phyloP scores from a whole-genome alignment of 108 stramenopile species.

The Cafeteria roenbergensis region DNA sequence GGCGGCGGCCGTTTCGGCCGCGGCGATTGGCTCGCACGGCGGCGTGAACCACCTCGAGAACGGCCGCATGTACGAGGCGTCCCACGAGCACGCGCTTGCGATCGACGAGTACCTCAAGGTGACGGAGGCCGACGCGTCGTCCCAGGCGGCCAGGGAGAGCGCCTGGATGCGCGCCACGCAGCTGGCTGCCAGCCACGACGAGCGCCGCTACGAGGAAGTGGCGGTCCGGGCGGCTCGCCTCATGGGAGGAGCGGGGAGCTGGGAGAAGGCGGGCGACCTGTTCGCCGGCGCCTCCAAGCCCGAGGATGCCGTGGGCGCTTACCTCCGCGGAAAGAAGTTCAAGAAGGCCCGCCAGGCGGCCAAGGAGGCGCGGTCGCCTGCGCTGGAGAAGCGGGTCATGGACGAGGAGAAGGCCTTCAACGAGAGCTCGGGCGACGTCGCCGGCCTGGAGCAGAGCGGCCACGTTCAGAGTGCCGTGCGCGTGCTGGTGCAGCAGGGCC shows the following conservation, averaged over 20 bases:
- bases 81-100: slow-evolving; percentile 27
- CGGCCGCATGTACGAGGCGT: slow-evolving; percentile 33
- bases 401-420: no score
- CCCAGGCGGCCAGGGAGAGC: slow-evolving; percentile 28
- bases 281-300: slow-evolving; percentile 30
- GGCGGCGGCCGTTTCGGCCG: no score
- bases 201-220: slow-evolving; percentile 28
- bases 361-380: no score
- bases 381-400: no score
- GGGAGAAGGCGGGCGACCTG: slow-evolving; percentile 42
- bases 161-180: slow-evolving; percentile 40
- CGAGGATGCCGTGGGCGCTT: slow-evolving; percentile 36
- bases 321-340: slow-evolving; percentile 29
- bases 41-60: no score
- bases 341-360: slow-evolving; percentile 48
- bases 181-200: slow-evolving; percentile 23
- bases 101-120: slow-evolving; percentile 43
- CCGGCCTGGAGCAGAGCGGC: no score
- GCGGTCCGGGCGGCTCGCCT: slow-evolving; percentile 31
- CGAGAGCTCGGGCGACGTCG: no score
- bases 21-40: no score
- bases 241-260: slow-evolving; percentile 26
- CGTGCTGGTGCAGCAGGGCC: no score
- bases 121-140: neutral
- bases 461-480: no score